phyloP scores from a whole-genome alignment of 345 rosid genomes.

The Brassica cretica region DNA sequence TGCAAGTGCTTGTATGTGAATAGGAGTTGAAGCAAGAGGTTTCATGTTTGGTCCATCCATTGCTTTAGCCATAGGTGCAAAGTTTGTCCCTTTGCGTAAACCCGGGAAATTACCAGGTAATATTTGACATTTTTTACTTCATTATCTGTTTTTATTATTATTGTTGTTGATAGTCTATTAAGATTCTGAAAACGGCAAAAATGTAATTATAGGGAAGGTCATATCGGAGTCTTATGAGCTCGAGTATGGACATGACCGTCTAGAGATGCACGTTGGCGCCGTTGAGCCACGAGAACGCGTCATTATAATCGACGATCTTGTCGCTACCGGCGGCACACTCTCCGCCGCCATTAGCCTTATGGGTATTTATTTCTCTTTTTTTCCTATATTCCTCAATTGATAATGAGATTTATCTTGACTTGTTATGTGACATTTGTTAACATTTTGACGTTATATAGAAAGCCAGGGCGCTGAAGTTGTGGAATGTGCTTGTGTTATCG shows the following conservation, averaged over 20 bases:
- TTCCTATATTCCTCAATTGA: neutral
- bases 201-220: slow-evolving; percentile 54
- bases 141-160: neutral
- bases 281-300: slow-evolving; percentile 67
- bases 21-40: slow-evolving; percentile 91
- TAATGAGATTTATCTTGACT: neutral
- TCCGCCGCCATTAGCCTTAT: slow-evolving; percentile 79
- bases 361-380: slow-evolving; percentile 44
- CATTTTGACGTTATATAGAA: slow-evolving; percentile 40
- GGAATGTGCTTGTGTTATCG: slow-evolving; percentile 78
- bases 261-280: slow-evolving; percentile 87
- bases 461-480: slow-evolving; percentile 68
- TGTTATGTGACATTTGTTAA: neutral
- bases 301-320: slow-evolving; percentile 73
- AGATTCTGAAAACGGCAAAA: slow-evolving; percentile 2
- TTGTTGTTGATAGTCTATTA: neutral
- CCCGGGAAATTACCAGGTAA: slow-evolving; percentile 78
- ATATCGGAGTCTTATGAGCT: slow-evolving; percentile 70
- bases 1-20: slow-evolving; percentile 9
- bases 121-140: neutral
- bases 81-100: slow-evolving; percentile 82
- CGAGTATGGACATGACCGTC: slow-evolving; percentile 84
- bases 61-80: slow-evolving; percentile 87
- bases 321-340: slow-evolving; percentile 89
- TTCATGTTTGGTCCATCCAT: slow-evolving; percentile 82